These are phyloP conservation scores for Puccinellia tenuiflora DNA, from an alignment of 176 grass and related monocot genomes.

Conservation along the genomic window DNA sequence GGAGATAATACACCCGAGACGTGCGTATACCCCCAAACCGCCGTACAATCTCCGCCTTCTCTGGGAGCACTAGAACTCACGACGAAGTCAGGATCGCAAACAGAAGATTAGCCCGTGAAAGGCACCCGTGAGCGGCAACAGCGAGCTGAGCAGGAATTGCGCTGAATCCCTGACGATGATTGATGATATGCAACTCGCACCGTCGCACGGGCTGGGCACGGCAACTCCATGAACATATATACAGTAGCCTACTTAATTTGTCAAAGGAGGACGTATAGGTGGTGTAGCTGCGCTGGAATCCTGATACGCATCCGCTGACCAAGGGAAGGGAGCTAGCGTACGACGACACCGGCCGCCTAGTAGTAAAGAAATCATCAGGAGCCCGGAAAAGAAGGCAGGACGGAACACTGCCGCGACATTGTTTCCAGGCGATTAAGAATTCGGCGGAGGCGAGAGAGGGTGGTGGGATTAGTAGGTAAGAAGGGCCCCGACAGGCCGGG, in stretches of 20 bases:
- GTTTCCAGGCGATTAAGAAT: neutral
- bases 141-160: too few relatives aligned
- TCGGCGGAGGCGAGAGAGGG: neutral
- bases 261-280: too few relatives aligned
- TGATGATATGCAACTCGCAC: neutral
- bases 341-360: neutral
- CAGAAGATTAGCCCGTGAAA: neutral
- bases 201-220: too few relatives aligned
- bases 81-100: too few relatives aligned
- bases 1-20: neutral
- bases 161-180: neutral
- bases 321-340: neutral
- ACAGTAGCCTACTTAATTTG: too few relatives aligned
- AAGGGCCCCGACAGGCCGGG: conserved; percentile 23
- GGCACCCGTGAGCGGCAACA: neutral
- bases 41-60: neutral
- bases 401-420: neutral
- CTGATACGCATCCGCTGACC: neutral
- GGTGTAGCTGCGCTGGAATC: too few relatives aligned
- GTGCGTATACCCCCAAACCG: neutral
- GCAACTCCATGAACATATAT: too few relatives aligned
- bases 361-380: neutral
- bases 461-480: neutral
- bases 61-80: neutral
- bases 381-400: conserved; percentile 19